phyloP scores from a whole-genome alignment of 2,329 filamentous ascomycete species.

The Geosmithia putterillii region DNA sequence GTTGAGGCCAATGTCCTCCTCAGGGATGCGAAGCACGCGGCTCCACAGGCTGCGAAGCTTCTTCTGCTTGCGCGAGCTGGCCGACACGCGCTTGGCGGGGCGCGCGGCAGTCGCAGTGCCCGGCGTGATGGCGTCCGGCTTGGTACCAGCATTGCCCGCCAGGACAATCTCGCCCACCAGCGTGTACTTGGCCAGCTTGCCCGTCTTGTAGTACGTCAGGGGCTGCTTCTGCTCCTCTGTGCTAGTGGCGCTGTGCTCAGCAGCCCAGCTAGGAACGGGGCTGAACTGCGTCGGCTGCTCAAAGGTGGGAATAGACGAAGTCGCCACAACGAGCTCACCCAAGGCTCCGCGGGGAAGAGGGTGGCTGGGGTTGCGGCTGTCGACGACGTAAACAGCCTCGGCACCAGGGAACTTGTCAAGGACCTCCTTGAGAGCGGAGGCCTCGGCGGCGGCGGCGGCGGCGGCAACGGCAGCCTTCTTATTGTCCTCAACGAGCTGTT shows the following conservation, averaged over 20 bases:
- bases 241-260: slow-evolving; percentile 3
- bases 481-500: slow-evolving; percentile 11
- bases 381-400: slow-evolving; percentile 25
- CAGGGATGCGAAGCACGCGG: slow-evolving; percentile 26
- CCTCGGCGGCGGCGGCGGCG: not conserved
- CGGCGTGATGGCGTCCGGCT: slow-evolving; percentile 2
- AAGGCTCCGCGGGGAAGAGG: slow-evolving; percentile 26
- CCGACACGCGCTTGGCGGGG: slow-evolving; percentile 18
- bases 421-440: slow-evolving; percentile 5
- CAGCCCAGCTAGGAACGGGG: slow-evolving; percentile 16
- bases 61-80: slow-evolving; percentile 27
- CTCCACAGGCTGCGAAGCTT: slow-evolving; percentile 35
- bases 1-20: slow-evolving; percentile 35
- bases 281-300: slow-evolving; percentile 7
- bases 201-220: slow-evolving; percentile 23
- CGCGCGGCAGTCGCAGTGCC: slow-evolving; percentile 3
- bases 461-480: slow-evolving; percentile 9
- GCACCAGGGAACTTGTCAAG: slow-evolving; percentile 11
- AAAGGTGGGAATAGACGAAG: slow-evolving; percentile 8
- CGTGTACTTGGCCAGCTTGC: slow-evolving; percentile 25
- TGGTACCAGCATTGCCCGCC: slow-evolving; percentile 3
- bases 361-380: slow-evolving; percentile 18
- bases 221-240: not conserved
- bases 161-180: slow-evolving; percentile 13
- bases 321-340: slow-evolving; percentile 31